Evolutionary conservation across 306 rosid genomes (phyloP).

Genomic region (Lagenaria siceraria): DNA sequence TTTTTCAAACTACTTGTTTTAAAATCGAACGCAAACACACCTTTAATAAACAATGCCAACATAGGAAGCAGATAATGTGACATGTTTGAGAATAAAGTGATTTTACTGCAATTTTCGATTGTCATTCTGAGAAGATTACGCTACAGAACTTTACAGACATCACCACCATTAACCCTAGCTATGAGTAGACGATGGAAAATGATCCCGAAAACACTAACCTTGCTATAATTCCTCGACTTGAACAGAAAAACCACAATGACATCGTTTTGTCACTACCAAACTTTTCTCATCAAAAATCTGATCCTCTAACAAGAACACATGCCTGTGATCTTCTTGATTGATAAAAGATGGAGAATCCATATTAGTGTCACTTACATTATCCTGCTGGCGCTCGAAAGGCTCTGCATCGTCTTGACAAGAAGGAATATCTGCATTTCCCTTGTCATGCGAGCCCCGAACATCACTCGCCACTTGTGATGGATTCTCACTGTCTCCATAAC

Average conservation of each 20-base stretch:
- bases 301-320: slow-evolving; percentile 58
- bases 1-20: background rate
- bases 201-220: background rate
- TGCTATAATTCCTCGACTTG: slow-evolving; percentile 70
- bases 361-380: slow-evolving; percentile 3
- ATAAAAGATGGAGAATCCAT: slow-evolving; percentile 13
- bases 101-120: background rate
- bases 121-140: background rate
- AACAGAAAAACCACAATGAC: slow-evolving; percentile 72
- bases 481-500: slow-evolving; percentile 34
- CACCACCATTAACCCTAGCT: background rate
- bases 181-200: background rate
- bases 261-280: slow-evolving; percentile 51
- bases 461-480: slow-evolving; percentile 22
- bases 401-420: slow-evolving; percentile 16
- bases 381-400: slow-evolving; percentile 13
- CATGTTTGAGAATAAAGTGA: background rate
- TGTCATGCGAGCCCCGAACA: slow-evolving; percentile 9
- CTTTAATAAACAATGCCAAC: background rate
- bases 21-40: background rate
- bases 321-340: slow-evolving; percentile 38
- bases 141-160: background rate
- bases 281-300: slow-evolving; percentile 48
- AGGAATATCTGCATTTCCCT: slow-evolving; percentile 14
- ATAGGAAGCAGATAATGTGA: background rate